Evolutionary conservation across 2,329 filamentous ascomycete genomes (phyloP).

Genomic region (Neospermospora avenae): DNA sequence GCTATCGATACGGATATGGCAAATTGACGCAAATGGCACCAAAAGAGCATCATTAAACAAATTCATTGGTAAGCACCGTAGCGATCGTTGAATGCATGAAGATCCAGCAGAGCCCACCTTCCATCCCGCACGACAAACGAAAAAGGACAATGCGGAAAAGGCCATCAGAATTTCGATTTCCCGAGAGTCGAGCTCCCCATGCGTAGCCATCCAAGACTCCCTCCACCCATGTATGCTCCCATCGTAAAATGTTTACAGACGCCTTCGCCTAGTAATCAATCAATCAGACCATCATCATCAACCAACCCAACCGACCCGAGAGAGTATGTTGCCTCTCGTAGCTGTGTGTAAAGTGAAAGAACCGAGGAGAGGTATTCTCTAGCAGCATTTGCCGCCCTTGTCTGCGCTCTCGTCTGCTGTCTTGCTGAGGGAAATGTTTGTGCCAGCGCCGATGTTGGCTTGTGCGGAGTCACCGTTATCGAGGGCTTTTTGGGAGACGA

Average conservation of each 20-base stretch:
- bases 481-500: conserved; percentile 95
- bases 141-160: conserved; percentile 18
- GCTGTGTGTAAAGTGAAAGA: conserved; percentile 19
- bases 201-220: conserved; percentile 21
- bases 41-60: conserved; percentile 17
- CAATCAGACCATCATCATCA: conserved; percentile 13
- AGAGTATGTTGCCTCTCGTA: conserved; percentile 26
- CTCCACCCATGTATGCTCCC: conserved; percentile 22
- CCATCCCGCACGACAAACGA: conserved; percentile 19
- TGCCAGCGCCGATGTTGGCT: conserved; percentile 74
- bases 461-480: conserved; percentile 82
- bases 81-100: conserved; percentile 28
- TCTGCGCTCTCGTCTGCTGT: conserved; percentile 70
- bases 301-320: conserved; percentile 24
- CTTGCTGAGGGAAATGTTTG: conserved; percentile 84
- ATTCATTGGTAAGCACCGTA: conserved; percentile 24
- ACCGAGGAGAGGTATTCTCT: conserved; percentile 7
- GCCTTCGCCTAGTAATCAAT: conserved; percentile 31
- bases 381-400: conserved; percentile 83
- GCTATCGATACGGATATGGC: too few species aligned
- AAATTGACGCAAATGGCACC: background rate
- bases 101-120: conserved; percentile 20
- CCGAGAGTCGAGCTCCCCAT: background rate
- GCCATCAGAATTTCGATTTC: conserved; percentile 4
- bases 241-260: conserved; percentile 31